Base-by-base conservation (phyloP, 192 early-diverging fungal species). In the Coemansia sp. region DNA sequence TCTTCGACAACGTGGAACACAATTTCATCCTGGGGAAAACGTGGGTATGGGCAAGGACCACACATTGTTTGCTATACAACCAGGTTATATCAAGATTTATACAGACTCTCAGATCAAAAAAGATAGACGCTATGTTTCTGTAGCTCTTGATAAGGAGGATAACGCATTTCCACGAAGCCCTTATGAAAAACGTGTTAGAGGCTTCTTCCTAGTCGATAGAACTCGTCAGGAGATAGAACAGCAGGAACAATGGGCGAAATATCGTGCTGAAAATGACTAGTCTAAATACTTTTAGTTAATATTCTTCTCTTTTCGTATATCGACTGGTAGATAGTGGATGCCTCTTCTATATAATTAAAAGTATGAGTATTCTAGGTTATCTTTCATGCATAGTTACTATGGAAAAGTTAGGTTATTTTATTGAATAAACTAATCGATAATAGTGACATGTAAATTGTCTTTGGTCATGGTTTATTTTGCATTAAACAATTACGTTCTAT, bases 21-120 rank as follows among this genome's bases (percentile, higher is more conserved):
- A 86, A 63, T 92, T 92, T 67, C 88, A 89, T 57, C 87, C 92
- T 8, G 92, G 92, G 17, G 89, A 91, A 66, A 86, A 93, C 66
- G 91, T 90, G 65, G 87, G 85, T 14, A 87, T 90, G 57, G 92
- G 92, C 63, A 88, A 88, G 66, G 92, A 93, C 75, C 89, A 89
- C 74, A 93, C 92, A 19, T 66, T 92, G 50, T 92, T 73, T 72
- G 92, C 92, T 17, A 61, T 87, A 30, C 80, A 86, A 50, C 86
- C 88, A 0, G 92, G 92, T 11, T 91, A 80, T 54, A 89, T 93
- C n/a, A 86, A 84, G 63, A 88, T 92, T 39, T 93, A 93, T 61
- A 83, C 78, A 32, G 86, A 91, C 57, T 84, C 85, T 54, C 80
- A 84, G 59, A 88, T 75, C 64, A 74, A 78, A 30, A 60, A 89